A percentile compares a stretch with the other conserved stretches of the same genome.
Conservation (phyloP, 257 asterid species). For the Ilex aquifolium region DNA sequence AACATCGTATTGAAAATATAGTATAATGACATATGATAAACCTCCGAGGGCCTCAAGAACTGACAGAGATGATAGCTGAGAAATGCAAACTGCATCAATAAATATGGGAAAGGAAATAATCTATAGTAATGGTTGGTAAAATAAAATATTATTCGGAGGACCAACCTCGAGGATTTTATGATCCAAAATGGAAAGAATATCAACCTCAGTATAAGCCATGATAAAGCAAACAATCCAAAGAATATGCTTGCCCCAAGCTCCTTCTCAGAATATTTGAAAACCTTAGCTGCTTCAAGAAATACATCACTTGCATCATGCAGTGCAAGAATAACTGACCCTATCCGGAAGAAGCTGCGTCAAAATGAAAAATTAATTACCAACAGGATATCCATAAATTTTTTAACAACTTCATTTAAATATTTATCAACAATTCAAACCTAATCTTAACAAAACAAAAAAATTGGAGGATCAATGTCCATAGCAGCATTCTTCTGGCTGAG, state of each 20-base stretch:
- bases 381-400: too few relatives aligned
- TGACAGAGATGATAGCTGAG: conserved; percentile 48
- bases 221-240: conserved; percentile 77
- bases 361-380: neutral
- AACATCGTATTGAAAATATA: conserved; percentile 81
- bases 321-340: conserved; percentile 73
- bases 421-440: too few relatives aligned
- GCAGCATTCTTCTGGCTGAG: too few relatives aligned
- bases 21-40: conserved; percentile 35
- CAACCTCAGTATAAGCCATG: conserved; percentile 87
- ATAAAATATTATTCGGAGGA: too few relatives aligned
- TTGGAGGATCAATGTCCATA: too few relatives aligned
- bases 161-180: conserved; percentile 15
- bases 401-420: too few relatives aligned
- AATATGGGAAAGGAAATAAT: conserved; percentile 20
- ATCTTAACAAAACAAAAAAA: too few relatives aligned
- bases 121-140: neutral
- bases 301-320: conserved; percentile 30
- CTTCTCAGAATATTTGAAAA: conserved; percentile 76
- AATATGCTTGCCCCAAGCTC: conserved; percentile 79
- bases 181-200: conserved; percentile 81
- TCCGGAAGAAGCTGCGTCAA: conserved; percentile 63
- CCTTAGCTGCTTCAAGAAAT: conserved; percentile 64
- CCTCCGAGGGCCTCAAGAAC: conserved; percentile 42
- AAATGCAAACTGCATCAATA: conserved; percentile 23